A percentile compares a stretch with the other conserved stretches of the same genome.
Evolutionary conservation across 2,329 filamentous ascomycete species (phyloP).

Genomic region (Cercospora sojina): DNA sequence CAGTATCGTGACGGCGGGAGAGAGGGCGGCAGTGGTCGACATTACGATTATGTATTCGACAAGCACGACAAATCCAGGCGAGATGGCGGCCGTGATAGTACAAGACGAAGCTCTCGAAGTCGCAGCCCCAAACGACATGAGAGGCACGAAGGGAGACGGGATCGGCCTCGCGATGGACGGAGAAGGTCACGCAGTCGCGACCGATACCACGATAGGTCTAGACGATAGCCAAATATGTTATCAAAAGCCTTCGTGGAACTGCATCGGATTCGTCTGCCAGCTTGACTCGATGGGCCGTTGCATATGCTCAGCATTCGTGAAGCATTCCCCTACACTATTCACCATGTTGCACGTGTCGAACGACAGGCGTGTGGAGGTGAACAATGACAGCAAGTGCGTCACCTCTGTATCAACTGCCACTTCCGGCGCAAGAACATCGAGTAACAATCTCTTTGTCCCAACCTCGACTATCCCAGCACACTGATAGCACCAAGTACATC

Average conservation of each 20-base stretch:
- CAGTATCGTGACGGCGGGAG: slow-evolving; percentile 66
- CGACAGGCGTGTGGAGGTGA: not conserved
- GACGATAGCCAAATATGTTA: not conserved
- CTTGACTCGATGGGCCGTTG: not conserved
- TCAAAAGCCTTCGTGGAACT: not conserved
- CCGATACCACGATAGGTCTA: slow-evolving; percentile 16
- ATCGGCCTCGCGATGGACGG: slow-evolving; percentile 24
- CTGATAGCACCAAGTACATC: not conserved
- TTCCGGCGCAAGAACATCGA: not conserved
- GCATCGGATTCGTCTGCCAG: not conserved
- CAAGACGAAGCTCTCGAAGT: slow-evolving; percentile 29
- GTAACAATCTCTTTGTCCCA: not conserved
- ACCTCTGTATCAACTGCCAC: not conserved
- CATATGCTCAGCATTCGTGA: not conserved
- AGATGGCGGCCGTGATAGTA: slow-evolving; percentile 13
- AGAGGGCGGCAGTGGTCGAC: slow-evolving; percentile 43
- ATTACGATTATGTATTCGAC: slow-evolving; percentile 80
- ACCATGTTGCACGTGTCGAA: not conserved
- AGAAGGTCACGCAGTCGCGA: slow-evolving; percentile 23
- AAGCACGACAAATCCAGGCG: slow-evolving; percentile 49
- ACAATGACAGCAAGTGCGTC: not conserved
- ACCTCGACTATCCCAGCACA: not conserved
- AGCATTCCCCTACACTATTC: not conserved
- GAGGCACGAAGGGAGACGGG: slow-evolving; percentile 21
- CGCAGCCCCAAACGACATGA: slow-evolving; percentile 34